A percentile compares a stretch with the other conserved stretches of the same genome.
Evolutionary conservation across 169 alveolate species (phyloP).

Genomic region (Plasmodium knowlesi): DNA sequence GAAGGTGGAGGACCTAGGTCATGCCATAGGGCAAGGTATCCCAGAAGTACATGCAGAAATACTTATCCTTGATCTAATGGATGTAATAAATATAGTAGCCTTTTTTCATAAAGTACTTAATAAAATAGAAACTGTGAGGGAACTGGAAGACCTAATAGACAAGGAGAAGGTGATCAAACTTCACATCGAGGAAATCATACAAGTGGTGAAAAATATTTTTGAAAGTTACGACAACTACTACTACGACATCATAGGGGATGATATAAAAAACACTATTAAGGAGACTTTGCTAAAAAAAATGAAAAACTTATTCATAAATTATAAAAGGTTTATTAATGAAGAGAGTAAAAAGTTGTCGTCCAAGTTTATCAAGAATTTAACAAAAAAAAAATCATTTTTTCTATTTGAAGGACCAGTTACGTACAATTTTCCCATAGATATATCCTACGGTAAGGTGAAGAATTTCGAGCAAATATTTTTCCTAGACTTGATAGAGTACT

Average conservation of each 20-base stretch:
- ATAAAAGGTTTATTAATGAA: slow-evolving; percentile 41
- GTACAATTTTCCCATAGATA: slow-evolving; percentile 47
- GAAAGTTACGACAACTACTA: slow-evolving; percentile 30
- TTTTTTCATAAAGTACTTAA: slow-evolving; percentile 54
- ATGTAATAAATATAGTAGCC: slow-evolving; percentile 37
- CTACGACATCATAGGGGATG: slow-evolving; percentile 53
- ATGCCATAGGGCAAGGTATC: neutral
- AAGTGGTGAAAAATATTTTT: slow-evolving; percentile 12
- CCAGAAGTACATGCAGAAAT: slow-evolving; percentile 37
- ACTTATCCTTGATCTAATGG: slow-evolving; percentile 43
- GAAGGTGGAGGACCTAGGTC: slow-evolving; percentile 17
- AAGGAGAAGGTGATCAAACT: slow-evolving; percentile 25
- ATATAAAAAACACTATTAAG: slow-evolving; percentile 15
- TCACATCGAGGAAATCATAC: slow-evolving; percentile 16
- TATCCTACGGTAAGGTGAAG: slow-evolving; percentile 43
- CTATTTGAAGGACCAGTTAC: slow-evolving; percentile 30
- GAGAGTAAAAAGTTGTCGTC: slow-evolving; percentile 33
- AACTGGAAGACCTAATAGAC: slow-evolving; percentile 19
- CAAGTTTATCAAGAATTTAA: slow-evolving; percentile 7
- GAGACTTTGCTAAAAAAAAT: slow-evolving; percentile 50
- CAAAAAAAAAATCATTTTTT: slow-evolving; percentile 56
- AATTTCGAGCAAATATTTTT: slow-evolving; percentile 45
- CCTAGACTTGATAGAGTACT: slow-evolving; percentile 50
- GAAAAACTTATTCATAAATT: slow-evolving; percentile 39
- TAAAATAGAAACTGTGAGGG: slow-evolving; percentile 11